A percentile compares a stretch with the other conserved stretches of the same genome.
Evolutionary conservation across 345 rosid species (phyloP).

Genomic region (Pugionium cornutum): DNA sequence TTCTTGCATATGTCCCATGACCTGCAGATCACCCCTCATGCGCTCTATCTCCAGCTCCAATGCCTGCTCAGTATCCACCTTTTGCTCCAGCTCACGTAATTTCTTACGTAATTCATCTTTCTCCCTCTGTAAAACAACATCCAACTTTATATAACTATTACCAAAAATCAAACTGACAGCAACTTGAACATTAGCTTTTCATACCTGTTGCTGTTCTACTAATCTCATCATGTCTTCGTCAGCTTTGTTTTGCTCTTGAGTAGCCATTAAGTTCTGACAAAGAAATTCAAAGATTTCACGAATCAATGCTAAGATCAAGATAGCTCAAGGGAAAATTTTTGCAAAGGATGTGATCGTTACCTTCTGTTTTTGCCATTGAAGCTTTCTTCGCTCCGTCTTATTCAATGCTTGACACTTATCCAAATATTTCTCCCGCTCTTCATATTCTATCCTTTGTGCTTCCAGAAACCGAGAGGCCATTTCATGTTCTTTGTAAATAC

Average conservation of each 20-base stretch:
- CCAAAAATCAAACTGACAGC: constrained; percentile 8
- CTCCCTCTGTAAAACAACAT: constrained; percentile 49
- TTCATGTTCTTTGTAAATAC: constrained; percentile 53
- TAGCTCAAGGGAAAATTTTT: background rate
- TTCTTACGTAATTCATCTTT: constrained; percentile 56
- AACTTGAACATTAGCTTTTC: background rate
- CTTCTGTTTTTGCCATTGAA: constrained; percentile 52
- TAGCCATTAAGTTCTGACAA: constrained; percentile 64
- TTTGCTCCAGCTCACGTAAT: constrained; percentile 53
- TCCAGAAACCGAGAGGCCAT: constrained; percentile 40
- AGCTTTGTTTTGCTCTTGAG: constrained; percentile 71
- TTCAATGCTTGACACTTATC: constrained; percentile 49
- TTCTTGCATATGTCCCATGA: constrained; percentile 68
- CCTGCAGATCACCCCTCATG: constrained; percentile 56
- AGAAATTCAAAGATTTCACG: background rate
- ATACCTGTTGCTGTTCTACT: constrained; percentile 73
- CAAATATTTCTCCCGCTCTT: constrained; percentile 50
- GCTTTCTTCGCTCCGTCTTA: constrained; percentile 55
- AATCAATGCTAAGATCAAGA: constrained; percentile 3
- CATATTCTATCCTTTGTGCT: constrained; percentile 46
- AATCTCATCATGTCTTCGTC: constrained; percentile 53
- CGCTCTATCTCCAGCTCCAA: constrained; percentile 77
- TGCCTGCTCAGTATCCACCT: constrained; percentile 69
- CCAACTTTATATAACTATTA: constrained; percentile 15
- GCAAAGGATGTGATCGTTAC: constrained; percentile 39